Percentiles rank a stretch among this genome's conserved stretches.
phyloP scores from a whole-genome alignment of 306 rosid species.

The Adenanthera pavonina region DNA sequence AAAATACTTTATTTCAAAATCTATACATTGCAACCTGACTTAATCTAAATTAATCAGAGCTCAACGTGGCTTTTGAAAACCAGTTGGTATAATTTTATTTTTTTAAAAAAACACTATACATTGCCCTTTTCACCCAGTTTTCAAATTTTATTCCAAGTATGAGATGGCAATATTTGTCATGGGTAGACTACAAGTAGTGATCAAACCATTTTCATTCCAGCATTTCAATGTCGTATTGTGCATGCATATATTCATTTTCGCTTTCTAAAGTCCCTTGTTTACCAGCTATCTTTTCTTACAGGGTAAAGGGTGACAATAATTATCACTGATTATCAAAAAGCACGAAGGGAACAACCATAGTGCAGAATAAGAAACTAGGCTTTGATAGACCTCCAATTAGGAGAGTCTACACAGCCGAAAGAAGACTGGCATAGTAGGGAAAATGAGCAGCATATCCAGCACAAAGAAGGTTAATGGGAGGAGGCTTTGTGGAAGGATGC shows the following conservation, averaged over 20 bases:
- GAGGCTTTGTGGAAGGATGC: not conserved
- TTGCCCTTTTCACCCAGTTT: not conserved
- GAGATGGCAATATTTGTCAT: not conserved
- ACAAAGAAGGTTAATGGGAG: not conserved
- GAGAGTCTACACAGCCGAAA: not conserved
- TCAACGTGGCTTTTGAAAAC: too few species aligned
- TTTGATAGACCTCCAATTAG: too few species aligned
- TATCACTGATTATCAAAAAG: not conserved
- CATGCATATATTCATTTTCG: not conserved
- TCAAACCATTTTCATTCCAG: not conserved
- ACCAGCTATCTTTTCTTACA: not conserved
- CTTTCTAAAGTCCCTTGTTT: not conserved
- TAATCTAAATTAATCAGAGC: too few species aligned
- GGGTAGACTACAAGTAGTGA: not conserved
- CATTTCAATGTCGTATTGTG: not conserved
- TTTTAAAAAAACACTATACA: too few species aligned
- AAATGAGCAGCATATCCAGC: not conserved
- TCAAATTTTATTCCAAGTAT: not conserved
- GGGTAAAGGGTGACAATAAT: not conserved
- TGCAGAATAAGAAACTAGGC: not conserved
- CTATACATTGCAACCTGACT: not conserved
- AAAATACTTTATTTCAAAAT: constrained; percentile 9
- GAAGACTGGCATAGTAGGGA: not conserved
- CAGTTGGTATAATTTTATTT: too few species aligned
- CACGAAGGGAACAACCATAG: not conserved